Conservation (phyloP, 176 grass and related monocot species). For the Saccharum officinarum region DNA sequence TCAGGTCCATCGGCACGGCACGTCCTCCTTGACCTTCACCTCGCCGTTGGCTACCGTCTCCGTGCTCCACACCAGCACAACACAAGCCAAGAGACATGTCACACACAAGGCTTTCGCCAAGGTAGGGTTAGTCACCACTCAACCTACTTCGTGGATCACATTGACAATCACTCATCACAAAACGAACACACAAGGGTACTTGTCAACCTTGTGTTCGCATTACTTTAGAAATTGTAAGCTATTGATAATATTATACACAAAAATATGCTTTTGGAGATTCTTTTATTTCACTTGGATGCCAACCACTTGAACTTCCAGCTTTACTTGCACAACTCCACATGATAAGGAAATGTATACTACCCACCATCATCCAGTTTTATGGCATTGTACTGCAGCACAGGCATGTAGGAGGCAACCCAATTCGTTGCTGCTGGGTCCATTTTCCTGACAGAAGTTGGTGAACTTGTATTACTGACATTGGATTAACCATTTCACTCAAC, state of each 20-base stretch:
- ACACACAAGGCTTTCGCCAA: too few relatives aligned
- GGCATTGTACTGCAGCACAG: background rate
- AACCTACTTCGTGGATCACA: too few relatives aligned
- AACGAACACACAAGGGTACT: too few relatives aligned
- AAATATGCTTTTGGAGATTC: background rate
- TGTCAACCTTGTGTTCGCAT: too few relatives aligned
- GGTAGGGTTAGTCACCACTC: too few relatives aligned
- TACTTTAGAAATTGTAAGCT: background rate
- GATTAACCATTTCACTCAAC: background rate
- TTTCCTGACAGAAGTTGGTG: background rate
- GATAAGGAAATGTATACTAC: background rate
- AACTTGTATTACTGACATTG: background rate
- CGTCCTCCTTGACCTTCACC: too few relatives aligned
- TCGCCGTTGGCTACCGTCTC: too few relatives aligned
- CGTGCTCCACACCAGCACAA: too few relatives aligned
- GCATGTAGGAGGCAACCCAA: background rate
- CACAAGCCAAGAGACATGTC: too few relatives aligned
- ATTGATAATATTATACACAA: background rate
- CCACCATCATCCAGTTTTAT: background rate
- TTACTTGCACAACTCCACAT: conserved; percentile 10
- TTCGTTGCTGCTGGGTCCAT: conserved; percentile 12
- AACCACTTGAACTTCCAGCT: background rate
- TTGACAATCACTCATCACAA: too few relatives aligned
- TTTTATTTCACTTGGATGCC: background rate
- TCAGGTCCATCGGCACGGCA: too few relatives aligned